phyloP scores from a whole-genome alignment of 2,329 filamentous ascomycete genomes.

The Phialophora chinensis region DNA sequence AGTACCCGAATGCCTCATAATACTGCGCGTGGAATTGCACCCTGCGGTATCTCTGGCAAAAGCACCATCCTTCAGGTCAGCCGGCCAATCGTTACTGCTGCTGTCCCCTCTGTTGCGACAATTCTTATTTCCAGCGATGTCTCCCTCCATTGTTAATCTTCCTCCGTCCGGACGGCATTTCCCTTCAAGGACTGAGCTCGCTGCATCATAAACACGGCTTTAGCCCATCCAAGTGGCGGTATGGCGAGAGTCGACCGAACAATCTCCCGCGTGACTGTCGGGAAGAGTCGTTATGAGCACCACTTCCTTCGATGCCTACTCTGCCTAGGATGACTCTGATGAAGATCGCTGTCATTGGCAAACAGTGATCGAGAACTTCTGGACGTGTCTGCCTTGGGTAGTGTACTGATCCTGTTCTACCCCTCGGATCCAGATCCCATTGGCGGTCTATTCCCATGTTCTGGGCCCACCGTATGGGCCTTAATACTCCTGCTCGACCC shows the following conservation, averaged over 20 bases:
- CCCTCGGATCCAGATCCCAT: slow-evolving; percentile 20
- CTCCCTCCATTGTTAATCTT: slow-evolving; percentile 10
- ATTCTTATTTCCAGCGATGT: slow-evolving; percentile 4
- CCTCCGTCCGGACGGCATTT: slow-evolving; percentile 4
- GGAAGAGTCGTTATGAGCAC: slow-evolving; percentile 15
- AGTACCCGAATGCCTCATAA: slow-evolving; percentile 7
- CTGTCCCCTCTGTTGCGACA: slow-evolving; percentile 2
- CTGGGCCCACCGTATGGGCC: slow-evolving; percentile 18
- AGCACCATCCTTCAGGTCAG: not conserved
- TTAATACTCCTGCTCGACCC: slow-evolving; percentile 27
- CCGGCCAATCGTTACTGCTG: slow-evolving; percentile 7
- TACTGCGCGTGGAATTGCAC: not conserved
- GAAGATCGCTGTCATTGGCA: slow-evolving; percentile 22
- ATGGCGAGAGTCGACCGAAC: not conserved
- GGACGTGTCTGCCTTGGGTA: slow-evolving; percentile 26
- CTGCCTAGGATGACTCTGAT: slow-evolving; percentile 29
- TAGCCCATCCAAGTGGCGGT: slow-evolving; percentile 15
- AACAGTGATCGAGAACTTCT: slow-evolving; percentile 17
- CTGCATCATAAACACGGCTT: slow-evolving; percentile 19
- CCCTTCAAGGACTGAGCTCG: slow-evolving; percentile 3
- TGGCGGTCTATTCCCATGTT: slow-evolving; percentile 24
- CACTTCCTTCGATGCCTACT: slow-evolving; percentile 22
- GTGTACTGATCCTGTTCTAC: slow-evolving; percentile 8
- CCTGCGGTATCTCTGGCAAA: slow-evolving; percentile 5
- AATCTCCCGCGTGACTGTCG: slow-evolving; percentile 18